Base-by-base conservation (phyloP, 345 rosid species). In the Clarkia xantiana region DNA sequence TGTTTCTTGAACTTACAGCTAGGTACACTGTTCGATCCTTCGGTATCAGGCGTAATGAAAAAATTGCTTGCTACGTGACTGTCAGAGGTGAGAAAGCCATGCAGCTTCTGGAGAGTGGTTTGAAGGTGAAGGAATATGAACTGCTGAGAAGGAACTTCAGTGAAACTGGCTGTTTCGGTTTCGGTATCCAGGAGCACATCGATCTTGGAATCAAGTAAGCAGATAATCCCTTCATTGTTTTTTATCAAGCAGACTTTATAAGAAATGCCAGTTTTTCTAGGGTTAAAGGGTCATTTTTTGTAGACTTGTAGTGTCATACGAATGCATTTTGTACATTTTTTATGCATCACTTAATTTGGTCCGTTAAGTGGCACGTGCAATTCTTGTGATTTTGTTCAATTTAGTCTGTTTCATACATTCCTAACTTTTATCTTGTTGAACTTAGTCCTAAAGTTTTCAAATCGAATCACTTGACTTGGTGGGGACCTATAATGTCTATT, bases 41-140 rank as follows among this genome's bases (percentile, higher is more conserved):
- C 3, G 97, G 95, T 14, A 90, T 90, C 47, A 77, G 97, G 65
- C 86, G 95, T 71, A 90, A 90, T 6, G 97, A 90, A 43, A 90
- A 90, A 79, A 90, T 90, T 66, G 97, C 97, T 1, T 90, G 97
- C 63, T 79, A 89, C 38, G 97, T 89, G 5, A 89, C 97, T 0
- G 97, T 89, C 11, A 89, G 97, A 51, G 97, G 97, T 8, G 97
- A 89, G 56, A 89, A 89, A 67, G 97, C 97, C 10, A 89, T 89
- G 97, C 97, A 89, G 76, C 76, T 88, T 25, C 75, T 88, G 14
- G 97, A 88, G 74, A 88, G 97, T 29, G 97, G 97, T 1, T 73
- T 89, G 77, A 90, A 90, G 73, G 97, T 90, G 17, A 90, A 90
- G 64, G 97, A 90, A 15, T 90, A 86, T 25, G 95, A 90, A 74